A percentile compares a stretch with the other conserved stretches of the same genome.
Evolutionary conservation across 768 basidiomycete genomes (phyloP).

Genomic region (Inosperma sp.): DNA sequence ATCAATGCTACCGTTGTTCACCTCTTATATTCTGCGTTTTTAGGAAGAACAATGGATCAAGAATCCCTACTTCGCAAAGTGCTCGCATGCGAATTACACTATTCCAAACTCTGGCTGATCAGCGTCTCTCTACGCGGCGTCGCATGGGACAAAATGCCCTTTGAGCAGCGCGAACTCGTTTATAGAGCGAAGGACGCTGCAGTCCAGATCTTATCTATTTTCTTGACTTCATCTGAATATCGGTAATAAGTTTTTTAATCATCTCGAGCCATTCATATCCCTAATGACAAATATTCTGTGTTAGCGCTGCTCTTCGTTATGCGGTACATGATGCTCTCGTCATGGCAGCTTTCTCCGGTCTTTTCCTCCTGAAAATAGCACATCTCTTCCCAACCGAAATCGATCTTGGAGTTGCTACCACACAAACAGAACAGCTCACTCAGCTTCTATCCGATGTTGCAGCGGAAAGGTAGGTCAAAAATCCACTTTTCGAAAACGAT

Average conservation of each 20-base stretch:
- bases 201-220: constrained; percentile 76
- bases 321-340: constrained; percentile 92
- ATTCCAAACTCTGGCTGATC: constrained; percentile 92
- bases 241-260: constrained; percentile 51
- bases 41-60: constrained; percentile 79
- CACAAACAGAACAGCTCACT: constrained; percentile 86
- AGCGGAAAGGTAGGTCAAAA: constrained; percentile 67
- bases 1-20: constrained; percentile 1
- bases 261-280: neutral
- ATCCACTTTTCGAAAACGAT: neutral
- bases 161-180: constrained; percentile 90
- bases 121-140: constrained; percentile 89
- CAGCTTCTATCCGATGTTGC: constrained; percentile 89
- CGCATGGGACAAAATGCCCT: constrained; percentile 94
- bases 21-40: constrained; percentile 6
- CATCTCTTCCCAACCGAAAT: constrained; percentile 85
- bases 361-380: constrained; percentile 93
- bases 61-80: constrained; percentile 83
- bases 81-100: constrained; percentile 82
- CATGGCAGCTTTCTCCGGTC: constrained; percentile 84
- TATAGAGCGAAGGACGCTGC: constrained; percentile 96
- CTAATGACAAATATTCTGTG: constrained; percentile 10
- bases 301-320: constrained; percentile 82
- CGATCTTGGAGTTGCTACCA: constrained; percentile 69
- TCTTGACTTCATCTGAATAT: constrained; percentile 76